Evolutionary conservation across 768 basidiomycete genomes (phyloP), one percentile per base, ranked within the genome.

Genomic region (Termitomyces sp.): DNA sequence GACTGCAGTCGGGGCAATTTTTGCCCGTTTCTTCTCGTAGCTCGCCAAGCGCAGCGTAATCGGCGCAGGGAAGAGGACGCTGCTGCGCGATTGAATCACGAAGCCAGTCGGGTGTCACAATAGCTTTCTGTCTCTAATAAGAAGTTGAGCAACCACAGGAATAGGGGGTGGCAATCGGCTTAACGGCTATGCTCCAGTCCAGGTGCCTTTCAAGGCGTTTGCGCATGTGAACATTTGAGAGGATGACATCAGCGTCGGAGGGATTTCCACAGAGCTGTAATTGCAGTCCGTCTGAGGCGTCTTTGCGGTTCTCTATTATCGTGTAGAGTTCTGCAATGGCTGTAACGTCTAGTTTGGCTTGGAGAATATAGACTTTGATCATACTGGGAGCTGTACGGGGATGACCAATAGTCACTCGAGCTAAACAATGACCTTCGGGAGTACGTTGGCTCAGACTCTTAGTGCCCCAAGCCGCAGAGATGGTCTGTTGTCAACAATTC

Each of bases 71-170:
- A 3, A 86, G 73, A 0, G 76, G 67, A 16, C 67, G 74, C 0
- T 79, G 76, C 46, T 76, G 72, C 28, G 72, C 67, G 18, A 85
- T 73, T 3, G 87, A 89, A 59, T 88, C 81, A 36, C 71, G 77
- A 18, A 93, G 78, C 91, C 91, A 93, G 36, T 83, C 75, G 0
- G 90, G 89, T 2, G 81, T 86, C 12, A 93, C 89, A 24, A 92
- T 80, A 0, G 81, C 76, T 66, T 89, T 92, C 38, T 77, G 77
- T 75, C 79, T 83, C 89, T 91, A 66, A n/a, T 54, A 35, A 38
- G 40, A 32, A 45, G 5, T 45, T 35, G 39, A 59, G 62, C 55
- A 55, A 36, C 15, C 45, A 57, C 28, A 24, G 57, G 55, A 18
- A 62, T 28, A 28, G 56, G 6, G n/a, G 49, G 44, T 8, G 54